A percentile compares a stretch with the other conserved stretches of the same genome.
Evolutionary conservation across 2,329 filamentous ascomycete genomes (phyloP).

Genomic region (Bipolaris gigantea): DNA sequence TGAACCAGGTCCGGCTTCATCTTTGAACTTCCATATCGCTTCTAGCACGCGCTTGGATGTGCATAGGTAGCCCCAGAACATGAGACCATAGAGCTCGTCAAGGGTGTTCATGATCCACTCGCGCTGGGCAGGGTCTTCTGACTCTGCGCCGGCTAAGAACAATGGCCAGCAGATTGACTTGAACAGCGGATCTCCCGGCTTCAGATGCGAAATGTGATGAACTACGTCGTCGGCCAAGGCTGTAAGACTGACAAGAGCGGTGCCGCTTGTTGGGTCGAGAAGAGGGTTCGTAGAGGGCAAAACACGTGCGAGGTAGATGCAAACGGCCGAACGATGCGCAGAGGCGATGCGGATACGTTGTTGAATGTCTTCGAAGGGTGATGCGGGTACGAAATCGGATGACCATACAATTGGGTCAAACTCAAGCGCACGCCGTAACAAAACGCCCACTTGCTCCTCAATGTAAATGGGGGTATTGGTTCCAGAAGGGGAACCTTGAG

Average conservation of each 20-base stretch:
- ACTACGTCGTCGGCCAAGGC: constrained; percentile 55
- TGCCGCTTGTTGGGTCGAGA: constrained; percentile 46
- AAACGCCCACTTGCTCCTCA: constrained; percentile 28
- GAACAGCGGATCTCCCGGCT: constrained; percentile 56
- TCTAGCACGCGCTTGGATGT: constrained; percentile 41
- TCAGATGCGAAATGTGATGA: constrained; percentile 54
- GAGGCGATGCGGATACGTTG: constrained; percentile 43
- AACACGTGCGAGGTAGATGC: constrained; percentile 43
- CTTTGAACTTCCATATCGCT: constrained; percentile 40
- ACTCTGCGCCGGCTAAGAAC: constrained; percentile 61
- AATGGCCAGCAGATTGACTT: constrained; percentile 64
- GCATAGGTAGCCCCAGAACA: constrained; percentile 46
- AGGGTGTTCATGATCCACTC: constrained; percentile 56
- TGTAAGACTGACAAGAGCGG: constrained; percentile 39
- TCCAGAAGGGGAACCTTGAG: constrained; percentile 14
- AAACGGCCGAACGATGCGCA: constrained; percentile 46
- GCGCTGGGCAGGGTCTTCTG: constrained; percentile 51
- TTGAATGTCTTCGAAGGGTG: constrained; percentile 38
- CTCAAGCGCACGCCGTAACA: constrained; percentile 32
- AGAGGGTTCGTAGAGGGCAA: constrained; percentile 38
- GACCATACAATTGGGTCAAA: constrained; percentile 43
- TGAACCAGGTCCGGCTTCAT: constrained; percentile 21
- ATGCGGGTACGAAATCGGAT: constrained; percentile 34
- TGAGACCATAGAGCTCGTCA: constrained; percentile 36
- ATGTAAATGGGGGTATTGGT: constrained; percentile 17